Base-by-base conservation (phyloP, 2,329 filamentous ascomycete species). In the Beauveria bassiana region DNA sequence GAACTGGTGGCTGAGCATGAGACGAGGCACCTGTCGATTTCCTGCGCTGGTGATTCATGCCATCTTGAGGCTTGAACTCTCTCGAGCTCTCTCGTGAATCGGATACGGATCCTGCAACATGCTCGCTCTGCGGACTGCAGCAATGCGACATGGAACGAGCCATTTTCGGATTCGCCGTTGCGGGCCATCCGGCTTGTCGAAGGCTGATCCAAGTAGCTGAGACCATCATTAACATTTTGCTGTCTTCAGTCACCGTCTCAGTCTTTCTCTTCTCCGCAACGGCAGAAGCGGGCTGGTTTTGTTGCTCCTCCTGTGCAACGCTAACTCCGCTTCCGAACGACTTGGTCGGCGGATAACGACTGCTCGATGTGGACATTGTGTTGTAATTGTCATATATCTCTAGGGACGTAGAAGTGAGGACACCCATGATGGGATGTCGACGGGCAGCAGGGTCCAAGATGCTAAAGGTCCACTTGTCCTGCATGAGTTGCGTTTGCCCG, bases 391-490 rank as follows among this genome's bases (percentile, higher is more conserved):
- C 86, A 63, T 86, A 83, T 53, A 93, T 82, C 55, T 90, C 86
- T 34, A 93, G 81, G 14, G 80, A 83, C 5, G 79, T 78, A 14
- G 80, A 80, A 3, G 83, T 86, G 50, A 93, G 78, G 2, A 81
- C 84, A 1, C 88, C 90, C 74, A 93, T 82, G 68, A 93, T 84
- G 5, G 90, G 89, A 69, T 93, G 90, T 14, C 87, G 84, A 40
- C 88, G 80, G 9, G 82, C 84, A 52, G 82, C 81, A 0, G 88
- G 84, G 66, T 89, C 84, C 67, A 93, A 86, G 64, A 91, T 84
- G 74, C 88, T 91, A 70, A 93, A 93, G 9, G 85, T 90, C 76
- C 87, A 93, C 69, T 84, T 86, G 59, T 55, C 59, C 62, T 74
- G 76, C 52, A 84, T 82, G 1, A 69, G 64, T 2, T 72, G 66